Evolutionary conservation across 1,284 basidiomycete species (phyloP), one percentile per base, ranked within the genome.

Genomic region (Porogramme epimiltina): DNA sequence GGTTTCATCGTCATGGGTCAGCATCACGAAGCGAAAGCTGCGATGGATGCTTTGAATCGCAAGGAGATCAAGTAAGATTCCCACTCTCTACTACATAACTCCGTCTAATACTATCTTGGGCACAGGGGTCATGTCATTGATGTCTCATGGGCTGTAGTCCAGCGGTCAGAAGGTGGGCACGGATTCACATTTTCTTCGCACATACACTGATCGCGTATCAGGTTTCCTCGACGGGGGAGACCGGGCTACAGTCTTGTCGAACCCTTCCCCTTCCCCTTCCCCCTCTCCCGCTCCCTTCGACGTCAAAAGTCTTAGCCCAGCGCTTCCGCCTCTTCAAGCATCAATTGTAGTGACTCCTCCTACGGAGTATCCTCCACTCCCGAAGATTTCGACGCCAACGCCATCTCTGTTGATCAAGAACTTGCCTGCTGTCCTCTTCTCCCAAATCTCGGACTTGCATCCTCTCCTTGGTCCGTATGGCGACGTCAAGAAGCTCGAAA

Each of bases 121-220:
- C 34, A 23, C 20, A 89, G 87, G 60, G 85, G 84, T 4, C 84
- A 87, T 61, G 73, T 76, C 20, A 79, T 90, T 40, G 88, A 90
- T 63, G 79, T 90, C 46, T 90, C 88, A 2, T 90, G 87, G 87
- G 88, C 87, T 18, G 88, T 91, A 25, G 88, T 90, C 36, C 88
- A 90, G 61, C 85, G 87, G 43, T 90, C 87, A 51, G 82, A 87
- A 76, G 87, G 87, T 85, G 28, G 28, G 6, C 28, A 31, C 13
- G 6, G 28, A 31, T 31, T 13, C 28, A 13, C 28, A 8, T 31
- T n/a, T 15, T 31, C 15, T 31, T 15, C 28, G 22, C 18, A n/a
- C 23, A 18, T 10, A 38, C 22, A 5, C 15, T 2, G 36, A 16
- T 24, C 26, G 15, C 16, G 13, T 38, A n/a, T 13, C 55, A 89